phyloP scores from a whole-genome alignment of 176 grass and related monocot genomes.

The Typha latifolia region DNA sequence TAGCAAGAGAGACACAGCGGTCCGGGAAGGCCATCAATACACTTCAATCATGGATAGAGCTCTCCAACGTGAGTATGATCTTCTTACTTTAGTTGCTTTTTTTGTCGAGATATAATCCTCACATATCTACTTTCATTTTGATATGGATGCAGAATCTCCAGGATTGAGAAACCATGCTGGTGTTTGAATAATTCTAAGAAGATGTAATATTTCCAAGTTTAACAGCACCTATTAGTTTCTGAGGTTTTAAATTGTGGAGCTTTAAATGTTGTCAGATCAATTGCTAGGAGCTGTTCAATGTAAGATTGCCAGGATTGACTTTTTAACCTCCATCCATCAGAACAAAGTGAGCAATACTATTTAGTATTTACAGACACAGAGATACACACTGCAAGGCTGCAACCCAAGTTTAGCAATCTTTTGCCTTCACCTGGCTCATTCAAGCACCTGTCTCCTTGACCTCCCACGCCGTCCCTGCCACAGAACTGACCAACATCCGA shows the following conservation, averaged over 20 bases:
- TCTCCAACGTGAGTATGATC: slow-evolving; percentile 53
- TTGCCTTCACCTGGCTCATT: slow-evolving; percentile 3
- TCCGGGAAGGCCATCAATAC: slow-evolving; percentile 71
- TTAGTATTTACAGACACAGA: neutral
- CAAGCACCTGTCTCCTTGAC: slow-evolving; percentile 26
- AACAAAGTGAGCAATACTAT: no score
- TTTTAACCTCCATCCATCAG: no score
- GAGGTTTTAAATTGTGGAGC: neutral
- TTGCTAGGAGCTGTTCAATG: no score
- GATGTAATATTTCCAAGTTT: neutral
- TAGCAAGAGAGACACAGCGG: slow-evolving; percentile 71
- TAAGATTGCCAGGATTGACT: no score
- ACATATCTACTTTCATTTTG: slow-evolving; percentile 6
- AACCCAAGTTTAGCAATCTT: slow-evolving; percentile 11
- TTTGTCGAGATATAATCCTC: neutral
- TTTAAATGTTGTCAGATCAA: neutral
- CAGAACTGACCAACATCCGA: slow-evolving; percentile 54
- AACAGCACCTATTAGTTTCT: neutral
- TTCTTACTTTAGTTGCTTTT: neutral
- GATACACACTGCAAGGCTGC: slow-evolving; percentile 21
- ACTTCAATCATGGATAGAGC: slow-evolving; percentile 66
- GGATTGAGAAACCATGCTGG: neutral
- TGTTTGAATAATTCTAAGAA: no score
- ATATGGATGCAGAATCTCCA: slow-evolving; percentile 22
- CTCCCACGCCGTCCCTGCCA: slow-evolving; percentile 52